Conservation (phyloP, 768 basidiomycete species). For the Kwoniella dejecticola region DNA sequence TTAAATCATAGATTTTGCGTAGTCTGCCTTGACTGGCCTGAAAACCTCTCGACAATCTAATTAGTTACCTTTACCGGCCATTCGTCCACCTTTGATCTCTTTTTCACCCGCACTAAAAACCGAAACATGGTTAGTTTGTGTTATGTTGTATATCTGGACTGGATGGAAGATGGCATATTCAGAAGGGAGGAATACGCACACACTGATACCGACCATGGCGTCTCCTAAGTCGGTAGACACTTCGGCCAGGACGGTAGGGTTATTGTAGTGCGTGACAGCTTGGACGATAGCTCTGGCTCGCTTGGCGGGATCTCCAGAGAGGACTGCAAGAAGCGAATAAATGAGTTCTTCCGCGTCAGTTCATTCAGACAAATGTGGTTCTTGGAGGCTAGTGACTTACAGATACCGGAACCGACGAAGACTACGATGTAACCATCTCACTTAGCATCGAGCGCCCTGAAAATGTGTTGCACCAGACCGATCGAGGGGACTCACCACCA, state of each 20-base stretch:
- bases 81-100: conserved; percentile 44
- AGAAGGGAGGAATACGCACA: too few species aligned
- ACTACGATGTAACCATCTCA: conserved; percentile 60
- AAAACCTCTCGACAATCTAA: not conserved
- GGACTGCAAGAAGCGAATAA: conserved; percentile 25
- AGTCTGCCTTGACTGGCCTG: not conserved
- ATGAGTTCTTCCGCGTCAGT: too few species aligned
- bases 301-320: conserved; percentile 92
- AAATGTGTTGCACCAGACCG: too few species aligned
- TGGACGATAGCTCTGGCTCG: conserved; percentile 94
- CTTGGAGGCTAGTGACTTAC: conserved; percentile 62
- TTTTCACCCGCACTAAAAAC: conserved; percentile 58
- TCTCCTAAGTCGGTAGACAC: conserved; percentile 71
- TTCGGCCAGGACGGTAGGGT: conserved; percentile 87
- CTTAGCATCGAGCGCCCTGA: too few species aligned
- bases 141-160: too few species aligned
- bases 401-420: conserved; percentile 97
- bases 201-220: conserved; percentile 83
- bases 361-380: not conserved
- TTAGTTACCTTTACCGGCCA: conserved; percentile 51
- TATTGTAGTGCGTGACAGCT: conserved; percentile 96
- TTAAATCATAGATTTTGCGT: not conserved
- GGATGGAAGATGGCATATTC: too few species aligned
- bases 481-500: conserved; percentile 66
- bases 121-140: too few species aligned